Conservation (phyloP, 495 filamentous ascomycete genomes). For the Saxophila tyrrhenica region DNA sequence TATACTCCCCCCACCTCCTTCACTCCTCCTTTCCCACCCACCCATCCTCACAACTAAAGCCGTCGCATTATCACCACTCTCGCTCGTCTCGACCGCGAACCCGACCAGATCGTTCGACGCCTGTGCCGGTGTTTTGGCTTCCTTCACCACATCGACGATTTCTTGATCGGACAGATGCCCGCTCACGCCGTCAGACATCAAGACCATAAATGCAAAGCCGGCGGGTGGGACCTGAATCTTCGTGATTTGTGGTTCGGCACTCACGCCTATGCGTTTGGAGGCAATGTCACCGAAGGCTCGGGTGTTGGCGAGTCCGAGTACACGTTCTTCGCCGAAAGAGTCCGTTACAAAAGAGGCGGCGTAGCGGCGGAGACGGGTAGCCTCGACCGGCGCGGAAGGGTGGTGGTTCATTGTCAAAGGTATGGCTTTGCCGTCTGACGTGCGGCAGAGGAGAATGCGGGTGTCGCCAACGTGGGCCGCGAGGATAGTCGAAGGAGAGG, state of each 20-base stretch:
- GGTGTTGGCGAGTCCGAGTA: constrained; percentile 85
- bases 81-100: constrained; percentile 75
- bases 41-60: constrained; percentile 82
- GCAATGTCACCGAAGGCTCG: constrained; percentile 86
- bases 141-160: constrained; percentile 90
- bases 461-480: constrained; percentile 91
- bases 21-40: constrained; percentile 84
- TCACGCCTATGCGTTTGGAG: constrained; percentile 84
- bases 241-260: constrained; percentile 78
- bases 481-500: constrained; percentile 68
- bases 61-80: constrained; percentile 80
- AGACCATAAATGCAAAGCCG: constrained; percentile 76
- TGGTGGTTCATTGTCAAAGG: constrained; percentile 84
- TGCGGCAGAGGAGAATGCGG: constrained; percentile 75
- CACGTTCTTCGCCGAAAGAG: constrained; percentile 93
- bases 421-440: constrained; percentile 59
- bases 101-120: constrained; percentile 65
- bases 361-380: constrained; percentile 70
- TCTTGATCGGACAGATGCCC: constrained; percentile 80
- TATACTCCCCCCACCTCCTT: constrained; percentile 79
- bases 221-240: constrained; percentile 64
- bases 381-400: constrained; percentile 74
- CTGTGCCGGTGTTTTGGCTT: constrained; percentile 80
- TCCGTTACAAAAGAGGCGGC: constrained; percentile 82
- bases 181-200: constrained; percentile 79